These are phyloP conservation scores for Stachybotrys chartarum DNA, from an alignment of 2,329 filamentous ascomycete species.

Conservation along the genomic window DNA sequence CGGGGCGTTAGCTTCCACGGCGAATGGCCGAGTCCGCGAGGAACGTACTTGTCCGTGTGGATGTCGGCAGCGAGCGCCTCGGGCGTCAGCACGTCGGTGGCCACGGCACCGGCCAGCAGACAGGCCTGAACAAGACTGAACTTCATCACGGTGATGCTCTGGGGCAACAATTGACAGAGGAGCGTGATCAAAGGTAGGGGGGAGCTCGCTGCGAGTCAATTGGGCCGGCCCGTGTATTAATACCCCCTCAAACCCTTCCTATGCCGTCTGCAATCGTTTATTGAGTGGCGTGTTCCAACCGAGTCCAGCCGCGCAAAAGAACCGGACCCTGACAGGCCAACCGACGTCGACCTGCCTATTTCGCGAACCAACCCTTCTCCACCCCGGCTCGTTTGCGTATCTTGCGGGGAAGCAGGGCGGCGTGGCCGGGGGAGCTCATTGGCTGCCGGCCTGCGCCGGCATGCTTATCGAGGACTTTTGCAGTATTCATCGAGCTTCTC, in stretches of 20 bases:
- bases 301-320: background rate
- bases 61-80: slow-evolving; percentile 33
- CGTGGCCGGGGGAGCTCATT: background rate
- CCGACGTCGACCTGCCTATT: background rate
- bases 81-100: slow-evolving; percentile 26
- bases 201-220: no score
- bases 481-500: background rate
- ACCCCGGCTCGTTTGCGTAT: background rate
- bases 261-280: no score
- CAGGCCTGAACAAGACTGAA: slow-evolving; percentile 5
- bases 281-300: background rate
- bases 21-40: no score
- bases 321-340: background rate
- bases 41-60: slow-evolving; percentile 25
- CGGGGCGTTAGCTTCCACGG: no score
- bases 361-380: background rate
- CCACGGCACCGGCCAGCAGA: slow-evolving; percentile 9
- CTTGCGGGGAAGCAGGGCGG: background rate
- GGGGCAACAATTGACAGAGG: no score
- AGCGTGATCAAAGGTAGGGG: no score
- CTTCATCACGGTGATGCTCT: slow-evolving; percentile 9
- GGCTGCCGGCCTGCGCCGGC: background rate
- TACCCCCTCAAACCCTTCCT: no score
- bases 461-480: background rate
- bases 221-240: no score